Percentiles rank a stretch among this genome's conserved stretches.
Conservation (phyloP, 768 basidiomycete genomes). For the Piloderma croceum region DNA sequence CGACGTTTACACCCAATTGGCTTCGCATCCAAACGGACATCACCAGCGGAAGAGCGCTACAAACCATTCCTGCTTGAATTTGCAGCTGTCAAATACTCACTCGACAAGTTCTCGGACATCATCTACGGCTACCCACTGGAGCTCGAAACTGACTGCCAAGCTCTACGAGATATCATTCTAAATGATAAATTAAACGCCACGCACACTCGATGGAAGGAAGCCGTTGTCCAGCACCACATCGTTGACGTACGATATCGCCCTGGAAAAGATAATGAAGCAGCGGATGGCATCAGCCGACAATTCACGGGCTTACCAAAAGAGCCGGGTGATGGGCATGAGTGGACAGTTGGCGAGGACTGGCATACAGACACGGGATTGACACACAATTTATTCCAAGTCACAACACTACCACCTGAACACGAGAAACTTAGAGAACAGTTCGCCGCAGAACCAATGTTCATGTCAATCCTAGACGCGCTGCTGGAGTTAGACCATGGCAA, state of each 20-base stretch:
- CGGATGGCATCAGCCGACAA: conserved; percentile 20
- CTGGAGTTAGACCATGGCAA: neutral
- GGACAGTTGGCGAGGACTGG: conserved; percentile 19
- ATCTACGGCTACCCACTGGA: conserved; percentile 21
- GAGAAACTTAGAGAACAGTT: too few species aligned
- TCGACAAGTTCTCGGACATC: conserved; percentile 27
- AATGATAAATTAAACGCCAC: conserved; percentile 17
- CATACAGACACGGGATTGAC: conserved; percentile 12
- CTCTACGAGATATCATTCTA: conserved; percentile 19
- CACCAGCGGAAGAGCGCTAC: conserved; percentile 24
- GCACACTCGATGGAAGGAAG: conserved; percentile 25
- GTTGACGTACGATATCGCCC: conserved; percentile 17
- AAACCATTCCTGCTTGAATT: conserved; percentile 29
- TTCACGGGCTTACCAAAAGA: conserved; percentile 6
- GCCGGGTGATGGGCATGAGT: conserved; percentile 1
- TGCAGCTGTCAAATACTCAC: conserved; percentile 19
- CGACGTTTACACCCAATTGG: conserved; percentile 23
- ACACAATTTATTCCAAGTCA: conserved; percentile 12
- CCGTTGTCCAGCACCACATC: conserved; percentile 20
- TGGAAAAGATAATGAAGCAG: conserved; percentile 15
- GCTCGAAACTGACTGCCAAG: conserved; percentile 21
- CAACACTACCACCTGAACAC: too few species aligned
- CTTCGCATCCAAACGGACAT: conserved; percentile 32
- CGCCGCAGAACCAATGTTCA: conserved; percentile 10
- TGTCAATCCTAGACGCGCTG: conserved; percentile 6